These are phyloP conservation scores for Cavenderia fasciculata DNA, from an alignment of 78 protist genomes.

Conservation along the genomic window DNA sequence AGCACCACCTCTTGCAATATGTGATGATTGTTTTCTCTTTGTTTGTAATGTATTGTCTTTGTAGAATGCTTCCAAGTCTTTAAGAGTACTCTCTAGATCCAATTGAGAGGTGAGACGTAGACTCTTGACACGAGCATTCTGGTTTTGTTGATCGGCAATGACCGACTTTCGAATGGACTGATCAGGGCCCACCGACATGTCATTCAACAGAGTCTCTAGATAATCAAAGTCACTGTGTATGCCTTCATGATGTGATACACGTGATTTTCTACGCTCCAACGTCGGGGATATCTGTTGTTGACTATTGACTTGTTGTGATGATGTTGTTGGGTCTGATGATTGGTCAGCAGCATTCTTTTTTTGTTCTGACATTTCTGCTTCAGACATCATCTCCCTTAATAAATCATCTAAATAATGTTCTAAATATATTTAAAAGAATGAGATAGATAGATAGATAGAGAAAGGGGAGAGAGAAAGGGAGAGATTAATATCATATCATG, in stretches of 20 bases:
- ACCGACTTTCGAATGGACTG: constrained; percentile 3
- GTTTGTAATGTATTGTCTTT: constrained; percentile 16
- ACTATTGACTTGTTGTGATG: background rate
- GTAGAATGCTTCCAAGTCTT: constrained; percentile 53
- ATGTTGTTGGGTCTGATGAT: background rate
- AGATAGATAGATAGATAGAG: too few relatives aligned
- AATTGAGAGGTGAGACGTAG: constrained; percentile 42
- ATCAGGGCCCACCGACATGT: constrained; percentile 37
- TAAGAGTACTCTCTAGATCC: constrained; percentile 64
- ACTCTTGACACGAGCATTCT: constrained; percentile 38
- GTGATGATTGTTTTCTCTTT: constrained; percentile 45
- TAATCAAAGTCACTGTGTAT: constrained; percentile 37
- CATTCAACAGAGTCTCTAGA: constrained; percentile 59
- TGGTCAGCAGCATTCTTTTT: background rate
- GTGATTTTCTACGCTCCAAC: constrained; percentile 36
- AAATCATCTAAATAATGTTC: constrained; percentile 24
- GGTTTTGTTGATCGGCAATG: constrained; percentile 24
- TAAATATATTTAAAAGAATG: too few relatives aligned
- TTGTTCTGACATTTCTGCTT: constrained; percentile 5
- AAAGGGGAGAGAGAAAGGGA: too few relatives aligned
- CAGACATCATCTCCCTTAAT: constrained; percentile 12
- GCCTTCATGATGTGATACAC: constrained; percentile 36
- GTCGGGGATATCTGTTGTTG: background rate
- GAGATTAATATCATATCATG: too few relatives aligned
- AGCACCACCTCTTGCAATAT: background rate